Base-by-base conservation (phyloP, 140 eudicot species). In the Flaveria floridana region DNA sequence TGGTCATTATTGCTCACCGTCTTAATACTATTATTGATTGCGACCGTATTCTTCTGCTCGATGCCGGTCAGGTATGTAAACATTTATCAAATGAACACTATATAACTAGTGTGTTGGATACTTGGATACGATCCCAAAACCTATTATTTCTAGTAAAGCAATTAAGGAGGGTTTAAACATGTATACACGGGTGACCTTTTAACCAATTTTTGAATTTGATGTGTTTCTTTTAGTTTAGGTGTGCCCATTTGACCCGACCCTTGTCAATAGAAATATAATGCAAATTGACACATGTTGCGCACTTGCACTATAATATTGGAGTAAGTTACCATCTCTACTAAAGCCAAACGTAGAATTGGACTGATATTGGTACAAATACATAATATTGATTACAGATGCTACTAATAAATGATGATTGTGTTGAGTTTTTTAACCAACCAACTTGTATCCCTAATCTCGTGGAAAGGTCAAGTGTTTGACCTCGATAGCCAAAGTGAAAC, bases 1-100 rank as follows among this genome's bases (percentile, higher is more conserved):
- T 94, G 99, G 91, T 94, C 80, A 90, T 89, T 37, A 90, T 94
- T 76, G 99, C 99, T 75, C 99, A 94, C 72, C 89, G 99, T 34
- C 84, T 94, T 3, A 94, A 94, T 66, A 94, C 99, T 8, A 90
- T 94, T 70, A 94, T 94, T 58, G 97, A 94, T 81, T 85, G 95
- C 77, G 96, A 94, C 76, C 78, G 86, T 7, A 83, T 94, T 68
- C 91, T 94, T 59, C 80, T 94, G 68, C 99, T 94, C 50, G 97
- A 90, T 80, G 82, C 96, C 82, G 99, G 97, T 47, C 86, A 82
- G 95, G 99, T 90, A 90, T 37, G n/a, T 53, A 71, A 53, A 28
- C 6, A 3, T 71, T 71, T 25, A 20, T 39, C 18, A 13, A 71
- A 52, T 28, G 2, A 7, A 71, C 15, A 30, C 37, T 30, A 25